Percentiles rank a stretch among this genome's conserved stretches.
Conservation (phyloP, 495 filamentous ascomycete species). For the Penicillium cinerascens region DNA sequence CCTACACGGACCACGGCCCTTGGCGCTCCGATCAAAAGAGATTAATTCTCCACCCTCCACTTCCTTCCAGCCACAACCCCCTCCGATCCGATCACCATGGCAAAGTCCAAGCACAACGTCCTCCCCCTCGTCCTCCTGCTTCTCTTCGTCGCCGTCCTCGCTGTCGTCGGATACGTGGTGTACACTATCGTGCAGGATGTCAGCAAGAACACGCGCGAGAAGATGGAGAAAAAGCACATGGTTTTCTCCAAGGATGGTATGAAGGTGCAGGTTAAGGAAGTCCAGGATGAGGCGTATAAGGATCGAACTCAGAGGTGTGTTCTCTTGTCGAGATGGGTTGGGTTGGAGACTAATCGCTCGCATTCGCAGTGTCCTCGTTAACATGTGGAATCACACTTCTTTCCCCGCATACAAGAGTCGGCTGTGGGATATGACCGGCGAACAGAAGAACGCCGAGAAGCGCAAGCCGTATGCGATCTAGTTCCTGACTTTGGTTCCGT, state of each 20-base stretch:
- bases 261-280: constrained; percentile 74
- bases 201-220: constrained; percentile 60
- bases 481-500: not conserved
- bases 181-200: constrained; percentile 70
- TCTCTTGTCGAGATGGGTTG: not conserved
- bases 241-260: constrained; percentile 79
- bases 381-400: constrained; percentile 70
- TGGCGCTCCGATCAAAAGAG: not conserved
- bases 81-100: constrained; percentile 7
- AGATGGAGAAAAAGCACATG: constrained; percentile 81
- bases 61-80: not conserved
- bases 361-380: constrained; percentile 56
- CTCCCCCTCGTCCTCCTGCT: constrained; percentile 74
- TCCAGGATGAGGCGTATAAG: constrained; percentile 72
- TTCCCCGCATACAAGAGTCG: constrained; percentile 58
- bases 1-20: not conserved
- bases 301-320: constrained; percentile 72
- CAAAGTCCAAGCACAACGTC: constrained; percentile 46
- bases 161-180: constrained; percentile 67
- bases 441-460: constrained; percentile 26
- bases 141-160: constrained; percentile 56
- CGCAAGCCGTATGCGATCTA: constrained; percentile 31
- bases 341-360: constrained; percentile 1
- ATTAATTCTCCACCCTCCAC: not conserved
- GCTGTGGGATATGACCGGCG: constrained; percentile 49